Conservation (phyloP, 495 filamentous ascomycete species). For the Penicillium chermesinum region DNA sequence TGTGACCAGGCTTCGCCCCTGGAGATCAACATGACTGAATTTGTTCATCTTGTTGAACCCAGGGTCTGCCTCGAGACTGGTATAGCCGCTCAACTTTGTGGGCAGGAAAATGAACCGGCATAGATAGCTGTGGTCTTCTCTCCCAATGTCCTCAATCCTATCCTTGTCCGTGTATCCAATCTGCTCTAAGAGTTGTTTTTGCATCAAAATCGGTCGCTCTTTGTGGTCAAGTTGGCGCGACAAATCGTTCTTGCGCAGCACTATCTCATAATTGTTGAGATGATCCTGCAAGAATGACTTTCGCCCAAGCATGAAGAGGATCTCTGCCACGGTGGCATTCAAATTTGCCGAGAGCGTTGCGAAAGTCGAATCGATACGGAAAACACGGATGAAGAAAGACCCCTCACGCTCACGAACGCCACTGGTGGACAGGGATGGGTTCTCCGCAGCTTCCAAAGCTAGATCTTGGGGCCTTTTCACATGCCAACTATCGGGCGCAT, state of each 20-base stretch:
- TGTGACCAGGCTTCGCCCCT: slow-evolving; percentile 85
- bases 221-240: slow-evolving; percentile 68
- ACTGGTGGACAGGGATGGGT: slow-evolving; percentile 41
- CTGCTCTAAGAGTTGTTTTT: slow-evolving; percentile 88
- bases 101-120: slow-evolving; percentile 93
- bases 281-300: slow-evolving; percentile 90
- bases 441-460: slow-evolving; percentile 51
- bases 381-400: slow-evolving; percentile 91
- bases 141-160: slow-evolving; percentile 87
- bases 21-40: slow-evolving; percentile 87
- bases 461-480: slow-evolving; percentile 71
- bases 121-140: slow-evolving; percentile 95
- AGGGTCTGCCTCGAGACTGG: slow-evolving; percentile 67
- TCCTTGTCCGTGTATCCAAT: slow-evolving; percentile 87
- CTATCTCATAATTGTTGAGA: slow-evolving; percentile 87
- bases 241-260: slow-evolving; percentile 90
- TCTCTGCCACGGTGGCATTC: slow-evolving; percentile 76
- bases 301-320: slow-evolving; percentile 76
- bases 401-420: slow-evolving; percentile 60
- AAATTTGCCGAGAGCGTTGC: slow-evolving; percentile 78
- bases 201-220: slow-evolving; percentile 85
- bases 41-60: slow-evolving; percentile 78
- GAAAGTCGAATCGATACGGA: slow-evolving; percentile 88
- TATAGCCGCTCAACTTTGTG: slow-evolving; percentile 71
- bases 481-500: slow-evolving; percentile 90